Conservation (phyloP, 1,284 basidiomycete species). For the Fereydounia khargensis region DNA sequence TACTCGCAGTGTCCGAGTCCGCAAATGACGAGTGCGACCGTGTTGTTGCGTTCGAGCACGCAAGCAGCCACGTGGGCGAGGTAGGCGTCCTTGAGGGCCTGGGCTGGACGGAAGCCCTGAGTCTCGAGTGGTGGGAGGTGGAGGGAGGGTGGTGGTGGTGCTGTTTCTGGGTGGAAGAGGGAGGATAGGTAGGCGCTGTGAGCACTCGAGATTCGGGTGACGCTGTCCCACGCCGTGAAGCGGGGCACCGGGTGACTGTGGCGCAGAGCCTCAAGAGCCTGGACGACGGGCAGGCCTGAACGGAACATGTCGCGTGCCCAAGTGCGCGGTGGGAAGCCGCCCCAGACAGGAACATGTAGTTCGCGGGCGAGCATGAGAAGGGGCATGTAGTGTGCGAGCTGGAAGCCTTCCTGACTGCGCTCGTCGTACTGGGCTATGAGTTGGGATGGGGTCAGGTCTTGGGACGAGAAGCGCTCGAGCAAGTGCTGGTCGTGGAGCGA, state of each 20-base stretch:
- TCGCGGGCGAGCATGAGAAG: conserved; percentile 42
- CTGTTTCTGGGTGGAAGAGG: conserved; percentile 35
- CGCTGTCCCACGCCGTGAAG: conserved; percentile 23
- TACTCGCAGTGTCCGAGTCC: conserved; percentile 43
- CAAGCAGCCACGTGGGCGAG: conserved; percentile 34
- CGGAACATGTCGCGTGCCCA: conserved; percentile 35
- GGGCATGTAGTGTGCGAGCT: conserved; percentile 37
- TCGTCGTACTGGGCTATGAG: conserved; percentile 12
- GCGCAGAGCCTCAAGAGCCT: conserved; percentile 3
- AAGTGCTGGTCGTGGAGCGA: conserved; percentile 37
- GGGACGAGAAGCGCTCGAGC: conserved; percentile 19
- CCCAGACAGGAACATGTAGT: conserved; percentile 37
- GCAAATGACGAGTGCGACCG: conserved; percentile 24
- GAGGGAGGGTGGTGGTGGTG: conserved; percentile 20
- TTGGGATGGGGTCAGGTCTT: conserved; percentile 6
- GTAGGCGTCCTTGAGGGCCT: conserved; percentile 43
- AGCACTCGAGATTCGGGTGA: conserved; percentile 23
- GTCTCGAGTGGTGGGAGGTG: conserved; percentile 24
- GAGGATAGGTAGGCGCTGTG: conserved; percentile 40
- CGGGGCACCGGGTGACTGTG: conserved; percentile 2
- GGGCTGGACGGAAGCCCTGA: conserved; percentile 40
- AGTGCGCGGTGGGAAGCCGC: conserved; percentile 37
- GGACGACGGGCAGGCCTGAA: conserved; percentile 24
- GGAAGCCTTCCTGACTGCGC: conserved; percentile 31
- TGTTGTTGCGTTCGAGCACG: conserved; percentile 10